Evolutionary conservation across 208 protist species (phyloP), one percentile per base, ranked within the genome.

Genomic region (Acanthamoeba culbertsoni): DNA sequence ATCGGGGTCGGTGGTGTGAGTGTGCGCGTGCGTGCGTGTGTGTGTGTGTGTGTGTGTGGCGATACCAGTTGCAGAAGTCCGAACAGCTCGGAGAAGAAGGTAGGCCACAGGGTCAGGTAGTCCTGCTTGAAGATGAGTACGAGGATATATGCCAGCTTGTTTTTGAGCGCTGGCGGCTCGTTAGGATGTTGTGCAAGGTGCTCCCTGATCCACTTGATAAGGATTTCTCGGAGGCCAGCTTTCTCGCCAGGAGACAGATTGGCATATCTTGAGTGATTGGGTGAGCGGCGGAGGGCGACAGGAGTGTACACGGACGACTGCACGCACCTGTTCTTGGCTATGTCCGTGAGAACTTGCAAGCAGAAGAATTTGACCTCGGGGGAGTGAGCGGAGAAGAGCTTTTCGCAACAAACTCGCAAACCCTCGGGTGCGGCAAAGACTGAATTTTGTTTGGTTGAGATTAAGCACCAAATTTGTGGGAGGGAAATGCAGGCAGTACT

Each of bases 41-140:
- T n/a, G n/a, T n/a, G n/a, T n/a, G n/a, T n/a, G n/a, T n/a, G n/a
- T n/a, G n/a, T n/a, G n/a, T n/a, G n/a, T n/a, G 35, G 18, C 2
- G 4, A 31, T 82, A 82, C 71, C 71, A 82, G 46, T 23, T 62
- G 51, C 51, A 89, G 35, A 20, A 89, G 55, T 28, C 28, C 33
- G 35, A 89, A 89, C 16, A 89, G 33, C 31, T 89, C 79, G 2
- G 86, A 42, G 86, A 95, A 95, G 57, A 95, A 95, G 20, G 43
- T 35, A 42, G 86, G 71, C 94, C 94, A 95, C 48, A 91, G 55
- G 2, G 91, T 77, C 26, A 89, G 71, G 40, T 95, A 95, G 20
- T 95, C 94, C 73, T 94, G 92, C 75, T 95, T 95, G 62, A 95
- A 95, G 28, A 95, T 51, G 63, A 95, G 92, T 23, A 93, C 94